Base-by-base conservation (phyloP, 176 grass and related monocot species). In the Areca catechu region DNA sequence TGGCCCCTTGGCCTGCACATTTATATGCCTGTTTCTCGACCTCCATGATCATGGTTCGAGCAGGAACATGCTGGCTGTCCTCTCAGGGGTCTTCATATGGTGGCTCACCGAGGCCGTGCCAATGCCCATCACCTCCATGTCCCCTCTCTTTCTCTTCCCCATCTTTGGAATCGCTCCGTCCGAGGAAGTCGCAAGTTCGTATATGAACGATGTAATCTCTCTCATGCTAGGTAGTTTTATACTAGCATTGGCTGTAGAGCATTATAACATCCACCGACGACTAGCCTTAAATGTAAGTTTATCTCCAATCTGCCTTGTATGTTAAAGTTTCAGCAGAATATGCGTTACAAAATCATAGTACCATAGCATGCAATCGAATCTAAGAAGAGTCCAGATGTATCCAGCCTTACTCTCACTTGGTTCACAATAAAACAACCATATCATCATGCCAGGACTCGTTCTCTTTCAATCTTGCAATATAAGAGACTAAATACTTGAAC, bases 171-270 rank as follows among this genome's bases (percentile, higher is more conserved):
- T 97, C 56, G 22, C 91, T 49, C 66, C 74, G 4, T 58, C 86
- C 30, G 61, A 77, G 70, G 61, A 54, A 22, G 91, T 96, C 49
- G 71, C 83, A 51, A 87, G 77, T 63, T 68, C 80, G 0, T 96
- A 96, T 71, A 96, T 96, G 92, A 79, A 85, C 68, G 92, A 97
- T 81, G 78, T 97, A 67, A 97, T 97, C 87, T 72, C 92, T 20
- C 83, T 97, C 58, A 82, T 97, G 70, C 86, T 91, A 55, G 83
- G 92, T 16, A 97, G 92, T 80, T 97, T 97, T 67, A 88, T 97
- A 56, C 86, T 97, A 49, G 92, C 80, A 5, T 79, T 97, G 71
- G 92, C 92, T 43, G 77, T 97, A 49, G 86, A 91, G 61, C 92
- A 88, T 58, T 91, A 97, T 72, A 70, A 85, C 54, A 97, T 97